Base-by-base conservation (phyloP, 768 basidiomycete species). In the Mycena filopes region DNA sequence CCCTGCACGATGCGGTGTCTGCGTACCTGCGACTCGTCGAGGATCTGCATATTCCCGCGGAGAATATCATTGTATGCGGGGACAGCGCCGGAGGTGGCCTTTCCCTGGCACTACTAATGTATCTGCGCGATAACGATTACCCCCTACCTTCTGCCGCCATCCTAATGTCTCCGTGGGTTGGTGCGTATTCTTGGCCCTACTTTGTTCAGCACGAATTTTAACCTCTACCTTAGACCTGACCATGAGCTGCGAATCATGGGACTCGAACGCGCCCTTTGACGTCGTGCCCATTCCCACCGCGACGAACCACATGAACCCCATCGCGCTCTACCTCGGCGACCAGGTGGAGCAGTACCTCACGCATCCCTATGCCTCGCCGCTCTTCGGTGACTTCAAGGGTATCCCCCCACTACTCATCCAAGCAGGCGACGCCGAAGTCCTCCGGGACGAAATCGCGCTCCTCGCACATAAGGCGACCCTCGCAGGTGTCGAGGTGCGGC, bases 211-310 rank as follows among this genome's bases (percentile, higher is more conserved):
- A 33, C 50, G 51, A 68, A 68, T 26, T 51, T 55, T 20, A 50
- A 60, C 11, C n/a, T 18, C 49, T 26, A 38, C 36, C 25, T 21
- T 68, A 94, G 95, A 97, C 76, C 79, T 99, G 66, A 98, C 98
- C 0, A 94, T 98, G 89, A 96, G 95, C 69, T 98, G 96, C 75
- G 94, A 96, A 60, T 97, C 95, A n/a, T 99, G 97, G 95, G 95
- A 97, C 31, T 93, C 92, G 60, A 98, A 98, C 76, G 89, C 91
- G 28, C 79, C 84, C n/a, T 96, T 83, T 75, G 95, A 96, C 75
- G 89, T 96, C 47, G 87, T 96, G 1, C 90, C 93, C 3, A 83
- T 83, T 50, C 93, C 93, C 6, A 79, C 83, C 1, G 81, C 85
- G 41, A 89, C 89, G 62, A 93, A 95, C 72, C 95, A 96, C 75